Percentiles rank a stretch among this genome's conserved stretches.
Conservation (phyloP, 768 basidiomycete genomes). For the Phallus indusiatus region DNA sequence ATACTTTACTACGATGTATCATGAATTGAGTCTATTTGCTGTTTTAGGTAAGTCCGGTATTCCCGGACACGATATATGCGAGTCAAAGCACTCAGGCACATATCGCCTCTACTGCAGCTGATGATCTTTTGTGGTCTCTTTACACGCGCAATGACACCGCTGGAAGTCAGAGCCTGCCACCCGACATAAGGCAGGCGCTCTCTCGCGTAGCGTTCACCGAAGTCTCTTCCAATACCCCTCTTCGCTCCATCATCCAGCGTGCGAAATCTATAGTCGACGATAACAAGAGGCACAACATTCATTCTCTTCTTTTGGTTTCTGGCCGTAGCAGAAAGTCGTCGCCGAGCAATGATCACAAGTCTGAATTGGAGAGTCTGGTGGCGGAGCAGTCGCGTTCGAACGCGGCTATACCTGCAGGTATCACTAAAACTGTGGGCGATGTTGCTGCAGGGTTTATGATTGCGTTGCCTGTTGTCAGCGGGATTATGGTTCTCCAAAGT, state of each 20-base stretch:
- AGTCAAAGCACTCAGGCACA: conserved; percentile 51
- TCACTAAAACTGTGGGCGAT: conserved; percentile 34
- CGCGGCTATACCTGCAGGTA: conserved; percentile 22
- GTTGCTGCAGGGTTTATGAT: conserved; percentile 27
- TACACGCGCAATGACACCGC: conserved; percentile 32
- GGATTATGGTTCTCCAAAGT: conserved; percentile 4
- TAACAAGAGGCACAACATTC: conserved; percentile 16
- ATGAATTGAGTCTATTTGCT: conserved; percentile 2
- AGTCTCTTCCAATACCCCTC: conserved; percentile 38
- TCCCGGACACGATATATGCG: conserved; percentile 68
- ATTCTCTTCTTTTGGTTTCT: conserved; percentile 49
- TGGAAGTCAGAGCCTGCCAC: conserved; percentile 15
- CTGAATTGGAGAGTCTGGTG: conserved; percentile 41
- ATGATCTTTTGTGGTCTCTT: conserved; percentile 66
- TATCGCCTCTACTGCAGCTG: conserved; percentile 73
- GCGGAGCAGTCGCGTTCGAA: conserved; percentile 17
- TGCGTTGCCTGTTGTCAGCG: conserved; percentile 10
- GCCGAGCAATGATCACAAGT: conserved; percentile 43
- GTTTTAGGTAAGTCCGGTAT: conserved; percentile 28
- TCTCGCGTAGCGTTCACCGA: conserved; percentile 54
- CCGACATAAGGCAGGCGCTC: conserved; percentile 32
- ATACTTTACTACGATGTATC: too few relatives aligned
- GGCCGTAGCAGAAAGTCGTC: conserved; percentile 73
- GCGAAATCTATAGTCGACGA: conserved; percentile 22
- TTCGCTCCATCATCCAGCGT: conserved; percentile 45